Evolutionary conservation across 768 basidiomycete genomes (phyloP), one percentile per base, ranked within the genome.

Genomic region (Hericium coralloides): DNA sequence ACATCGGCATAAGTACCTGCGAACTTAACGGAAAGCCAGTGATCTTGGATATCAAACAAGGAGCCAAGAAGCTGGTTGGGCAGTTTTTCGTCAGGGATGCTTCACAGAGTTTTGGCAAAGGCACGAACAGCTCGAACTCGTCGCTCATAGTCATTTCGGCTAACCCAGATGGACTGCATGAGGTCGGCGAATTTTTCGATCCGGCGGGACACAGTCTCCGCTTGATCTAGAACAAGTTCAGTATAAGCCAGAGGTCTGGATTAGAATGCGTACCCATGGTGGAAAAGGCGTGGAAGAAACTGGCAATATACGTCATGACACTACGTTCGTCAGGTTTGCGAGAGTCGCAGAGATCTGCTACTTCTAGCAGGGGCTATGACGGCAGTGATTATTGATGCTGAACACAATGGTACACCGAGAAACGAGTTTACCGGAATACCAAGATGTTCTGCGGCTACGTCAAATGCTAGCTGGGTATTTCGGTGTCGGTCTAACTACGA

Each of bases 291-390:
- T 98, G 97, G 78, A 99, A 99, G 72, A 80, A 98, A 64, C 91
- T 91, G 37, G 97, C 97, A 49, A 99, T 88, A 63, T 98, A 98
- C 4, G 94, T 98, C 92, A 98, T 98, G 12, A 98, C 91, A 70
- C 89, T 92, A 38, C 93, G 85, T 72, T 99, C 97, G 69, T 99
- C 97, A 0, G 95, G 95, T 49, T 79, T 81, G n/a, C 75, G 75
- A 0, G 85, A 82, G 66, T 94, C 92, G 63, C 92, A 95, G 31
- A 99, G 70, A 75, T 99, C 97, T 55, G 92, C 87, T 0, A 98
- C 95, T 77, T 99, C 97, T 18, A 99, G 80, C 4, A 99, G 75
- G 86, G 90, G 92, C 92, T 97, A 26, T 50, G 47, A 38, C 6
- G 39, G 51, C 38, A 39, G 58, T 59, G 18, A 53, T 53, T 38